Percentiles rank a stretch among this genome's conserved stretches.
Conservation (phyloP, 768 basidiomycete genomes). For the Amanita fuliginea region DNA sequence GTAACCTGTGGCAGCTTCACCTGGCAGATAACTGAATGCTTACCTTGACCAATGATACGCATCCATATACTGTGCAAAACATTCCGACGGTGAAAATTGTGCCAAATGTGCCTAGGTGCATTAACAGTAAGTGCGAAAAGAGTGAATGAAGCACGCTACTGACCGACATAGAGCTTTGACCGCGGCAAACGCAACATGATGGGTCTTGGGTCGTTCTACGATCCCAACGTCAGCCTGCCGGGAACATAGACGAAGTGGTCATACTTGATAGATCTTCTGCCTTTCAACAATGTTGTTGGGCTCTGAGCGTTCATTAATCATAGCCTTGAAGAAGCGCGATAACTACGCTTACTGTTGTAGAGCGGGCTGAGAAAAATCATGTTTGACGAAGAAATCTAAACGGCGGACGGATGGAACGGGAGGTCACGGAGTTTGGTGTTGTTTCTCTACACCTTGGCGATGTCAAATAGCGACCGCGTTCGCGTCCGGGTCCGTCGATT, state of each 20-base stretch:
- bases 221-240: constrained; percentile 5
- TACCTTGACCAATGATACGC: constrained; percentile 9
- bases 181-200: constrained; percentile 55
- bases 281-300: constrained; percentile 57
- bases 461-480: constrained; percentile 59
- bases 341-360: constrained; percentile 45
- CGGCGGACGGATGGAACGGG: no score
- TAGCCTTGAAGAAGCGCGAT: background rate
- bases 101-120: constrained; percentile 3
- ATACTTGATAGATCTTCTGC: constrained; percentile 60
- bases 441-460: constrained; percentile 13
- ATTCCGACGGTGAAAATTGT: constrained; percentile 5
- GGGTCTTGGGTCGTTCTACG: constrained; percentile 34
- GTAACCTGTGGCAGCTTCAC: background rate
- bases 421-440: constrained; percentile 5
- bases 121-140: background rate
- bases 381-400: no score
- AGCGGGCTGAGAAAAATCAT: constrained; percentile 48
- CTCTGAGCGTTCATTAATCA: constrained; percentile 13
- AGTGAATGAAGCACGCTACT: background rate
- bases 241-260: constrained; percentile 1
- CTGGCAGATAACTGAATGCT: background rate
- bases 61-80: constrained; percentile 5
- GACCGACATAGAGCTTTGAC: constrained; percentile 55
- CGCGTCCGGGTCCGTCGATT: constrained; percentile 58